A percentile compares a stretch with the other conserved stretches of the same genome.
Conservation (phyloP, 805 yeast genomes). For the Starmerella riodocensis region DNA sequence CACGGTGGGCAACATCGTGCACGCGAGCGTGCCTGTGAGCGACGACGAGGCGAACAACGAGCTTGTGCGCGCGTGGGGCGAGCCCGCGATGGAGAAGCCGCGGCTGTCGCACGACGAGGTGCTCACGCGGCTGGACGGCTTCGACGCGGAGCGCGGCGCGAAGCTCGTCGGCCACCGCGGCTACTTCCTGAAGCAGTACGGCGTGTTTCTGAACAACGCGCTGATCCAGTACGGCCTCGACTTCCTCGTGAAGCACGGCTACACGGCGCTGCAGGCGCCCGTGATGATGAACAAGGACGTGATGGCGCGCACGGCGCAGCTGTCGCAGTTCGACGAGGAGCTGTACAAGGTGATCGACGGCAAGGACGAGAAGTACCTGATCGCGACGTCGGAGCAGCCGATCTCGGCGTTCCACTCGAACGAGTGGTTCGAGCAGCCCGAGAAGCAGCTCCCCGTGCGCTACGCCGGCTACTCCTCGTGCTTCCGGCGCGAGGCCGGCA, state of each 20-base stretch:
- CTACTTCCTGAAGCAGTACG: slow-evolving; percentile 83
- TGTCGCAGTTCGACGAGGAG: slow-evolving; percentile 96
- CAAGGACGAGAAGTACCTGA: slow-evolving; percentile 90
- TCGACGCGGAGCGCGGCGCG: slow-evolving; percentile 98
- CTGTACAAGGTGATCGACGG: slow-evolving; percentile 94
- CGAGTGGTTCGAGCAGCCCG: slow-evolving; percentile 97
- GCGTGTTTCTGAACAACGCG: slow-evolving; percentile 97
- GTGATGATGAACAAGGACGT: slow-evolving; percentile 99
- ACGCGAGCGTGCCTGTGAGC: slow-evolving; percentile 77
- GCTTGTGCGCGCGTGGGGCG: slow-evolving; percentile 71
- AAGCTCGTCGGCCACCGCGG: slow-evolving; percentile 98
- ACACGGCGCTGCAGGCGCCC: slow-evolving; percentile 91
- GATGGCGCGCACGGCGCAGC: slow-evolving; percentile 98
- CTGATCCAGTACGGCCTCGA: slow-evolving; percentile 88
- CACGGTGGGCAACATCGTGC: slow-evolving; percentile 87
- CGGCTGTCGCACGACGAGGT: slow-evolving; percentile 94
- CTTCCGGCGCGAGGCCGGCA: slow-evolving; percentile 98
- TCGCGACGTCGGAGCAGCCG: slow-evolving; percentile 98
- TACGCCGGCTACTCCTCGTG: slow-evolving; percentile 98
- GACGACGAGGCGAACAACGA: slow-evolving; percentile 85
- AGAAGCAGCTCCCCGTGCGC: slow-evolving; percentile 89
- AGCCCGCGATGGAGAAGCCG: slow-evolving; percentile 48
- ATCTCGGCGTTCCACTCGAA: slow-evolving; percentile 93
- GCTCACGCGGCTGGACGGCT: slow-evolving; percentile 85
- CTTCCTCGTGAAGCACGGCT: slow-evolving; percentile 65